A percentile compares a stretch with the other conserved stretches of the same genome.
Conservation (phyloP, 768 basidiomycete species). For the Termitomyces bulborhizus region DNA sequence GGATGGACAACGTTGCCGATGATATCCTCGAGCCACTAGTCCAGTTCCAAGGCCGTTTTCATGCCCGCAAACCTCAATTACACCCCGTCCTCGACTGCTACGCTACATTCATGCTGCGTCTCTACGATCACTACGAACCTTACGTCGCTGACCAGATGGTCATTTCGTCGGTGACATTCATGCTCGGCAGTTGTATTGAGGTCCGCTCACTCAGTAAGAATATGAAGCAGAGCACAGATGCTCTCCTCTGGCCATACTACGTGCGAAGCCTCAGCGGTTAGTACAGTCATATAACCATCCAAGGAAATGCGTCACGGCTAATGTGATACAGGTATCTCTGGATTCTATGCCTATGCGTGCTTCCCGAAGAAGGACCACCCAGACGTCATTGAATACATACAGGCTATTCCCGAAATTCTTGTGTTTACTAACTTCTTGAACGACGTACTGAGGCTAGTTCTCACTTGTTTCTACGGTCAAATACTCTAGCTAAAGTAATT, state of each 20-base stretch:
- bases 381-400: too few species aligned
- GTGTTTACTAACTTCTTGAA: too few species aligned
- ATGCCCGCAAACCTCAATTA: conserved; percentile 5
- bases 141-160: too few species aligned
- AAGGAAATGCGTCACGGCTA: too few species aligned
- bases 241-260: conserved; percentile 8
- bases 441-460: too few species aligned
- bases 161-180: conserved; percentile 8
- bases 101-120: conserved; percentile 5
- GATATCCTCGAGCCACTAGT: conserved; percentile 3
- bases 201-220: conserved; percentile 6
- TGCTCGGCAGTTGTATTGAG: conserved; percentile 7
- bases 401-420: too few species aligned
- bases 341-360: too few species aligned
- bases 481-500: too few species aligned
- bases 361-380: too few species aligned
- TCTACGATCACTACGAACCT: conserved; percentile 8
- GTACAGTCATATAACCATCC: too few species aligned
- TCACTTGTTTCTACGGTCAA: too few species aligned
- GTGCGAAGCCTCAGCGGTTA: conserved; percentile 5
- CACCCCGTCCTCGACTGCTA: conserved; percentile 7
- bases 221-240: background rate
- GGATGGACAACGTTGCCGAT: conserved; percentile 9
- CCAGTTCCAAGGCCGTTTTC: conserved; percentile 6
- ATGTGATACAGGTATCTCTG: too few species aligned